phyloP scores from a whole-genome alignment of 73 alveolate species.

The Halteria grandinella region DNA sequence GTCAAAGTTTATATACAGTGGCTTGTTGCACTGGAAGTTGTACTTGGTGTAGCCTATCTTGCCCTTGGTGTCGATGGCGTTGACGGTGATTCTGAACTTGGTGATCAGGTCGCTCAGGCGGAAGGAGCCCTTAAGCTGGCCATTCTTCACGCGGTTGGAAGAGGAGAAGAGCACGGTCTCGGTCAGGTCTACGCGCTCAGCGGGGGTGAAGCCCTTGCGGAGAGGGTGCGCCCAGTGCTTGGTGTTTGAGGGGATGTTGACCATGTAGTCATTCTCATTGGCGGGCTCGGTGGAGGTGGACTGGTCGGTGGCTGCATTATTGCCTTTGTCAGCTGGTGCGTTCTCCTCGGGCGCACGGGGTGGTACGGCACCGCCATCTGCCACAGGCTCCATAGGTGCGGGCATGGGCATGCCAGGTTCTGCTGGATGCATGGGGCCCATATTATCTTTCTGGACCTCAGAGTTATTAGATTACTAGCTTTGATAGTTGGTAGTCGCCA shows the following conservation, averaged over 20 bases:
- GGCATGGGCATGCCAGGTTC: not conserved
- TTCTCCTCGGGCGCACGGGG: not conserved
- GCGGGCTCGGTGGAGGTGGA: not conserved
- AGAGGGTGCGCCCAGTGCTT: slow-evolving; percentile 4
- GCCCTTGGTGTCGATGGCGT: slow-evolving; percentile 41
- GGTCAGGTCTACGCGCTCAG: slow-evolving; percentile 52
- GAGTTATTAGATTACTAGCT: not conserved
- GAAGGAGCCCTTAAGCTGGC: slow-evolving; percentile 31
- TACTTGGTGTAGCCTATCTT: slow-evolving; percentile 21
- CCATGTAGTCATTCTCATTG: not conserved
- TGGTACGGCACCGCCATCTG: slow-evolving; percentile 1
- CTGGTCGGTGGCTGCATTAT: not conserved
- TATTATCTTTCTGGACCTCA: slow-evolving; percentile 7
- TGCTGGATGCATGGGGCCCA: not conserved
- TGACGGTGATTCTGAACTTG: slow-evolving; percentile 47
- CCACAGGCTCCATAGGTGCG: not conserved
- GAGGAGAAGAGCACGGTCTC: slow-evolving; percentile 34
- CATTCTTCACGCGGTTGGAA: not conserved
- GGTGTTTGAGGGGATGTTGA: not conserved
- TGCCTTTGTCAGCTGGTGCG: not conserved
- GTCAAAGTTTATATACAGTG: slow-evolving; percentile 30
- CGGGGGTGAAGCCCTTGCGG: not conserved
- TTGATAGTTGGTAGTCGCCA: not conserved
- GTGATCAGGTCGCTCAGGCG: slow-evolving; percentile 63
- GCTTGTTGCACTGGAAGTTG: slow-evolving; percentile 18